A percentile compares a stretch with the other conserved stretches of the same genome.
phyloP scores from a whole-genome alignment of 2,329 filamentous ascomycete species.

The Phialemoniopsis sp. region DNA sequence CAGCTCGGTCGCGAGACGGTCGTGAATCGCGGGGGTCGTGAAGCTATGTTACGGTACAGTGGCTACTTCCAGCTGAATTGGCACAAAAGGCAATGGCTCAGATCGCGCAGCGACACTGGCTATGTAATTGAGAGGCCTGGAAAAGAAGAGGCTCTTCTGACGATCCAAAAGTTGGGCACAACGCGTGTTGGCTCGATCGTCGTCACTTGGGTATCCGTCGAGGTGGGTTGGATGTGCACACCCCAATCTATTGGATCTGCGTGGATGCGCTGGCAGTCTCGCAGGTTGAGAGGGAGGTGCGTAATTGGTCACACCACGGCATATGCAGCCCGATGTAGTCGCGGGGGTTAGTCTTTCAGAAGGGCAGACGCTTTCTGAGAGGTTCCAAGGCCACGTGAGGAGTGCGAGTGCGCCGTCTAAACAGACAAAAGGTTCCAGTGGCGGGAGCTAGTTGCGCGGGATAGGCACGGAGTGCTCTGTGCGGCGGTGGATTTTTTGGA shows the following conservation, averaged over 20 bases:
- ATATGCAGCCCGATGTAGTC: conserved; percentile 56
- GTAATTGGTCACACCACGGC: conserved; percentile 50
- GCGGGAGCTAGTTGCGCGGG: too few species aligned
- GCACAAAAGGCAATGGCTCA: neutral
- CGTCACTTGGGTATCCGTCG: conserved; percentile 38
- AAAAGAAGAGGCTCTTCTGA: too few species aligned
- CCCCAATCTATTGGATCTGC: conserved; percentile 54
- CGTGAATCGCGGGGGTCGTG: too few species aligned
- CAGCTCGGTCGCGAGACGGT: too few species aligned
- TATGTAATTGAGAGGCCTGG: too few species aligned
- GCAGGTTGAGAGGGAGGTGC: conserved; percentile 46
- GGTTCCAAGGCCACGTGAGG: conserved; percentile 41
- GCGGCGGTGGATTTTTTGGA: conserved; percentile 5
- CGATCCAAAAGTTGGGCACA: conserved; percentile 38
- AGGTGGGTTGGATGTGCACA: conserved; percentile 40
- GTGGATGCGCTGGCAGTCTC: conserved; percentile 58
- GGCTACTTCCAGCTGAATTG: too few species aligned
- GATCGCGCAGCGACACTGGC: too few species aligned
- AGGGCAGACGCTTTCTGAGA: too few species aligned
- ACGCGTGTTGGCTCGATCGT: conserved; percentile 29
- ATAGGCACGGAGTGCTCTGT: too few species aligned
- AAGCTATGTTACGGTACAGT: too few species aligned
- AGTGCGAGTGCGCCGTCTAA: conserved; percentile 2
- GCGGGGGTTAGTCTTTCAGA: conserved; percentile 20
- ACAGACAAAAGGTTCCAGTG: neutral